Evolutionary conservation across 257 asterid species (phyloP).

Genomic region (Lycium ferocissimum): DNA sequence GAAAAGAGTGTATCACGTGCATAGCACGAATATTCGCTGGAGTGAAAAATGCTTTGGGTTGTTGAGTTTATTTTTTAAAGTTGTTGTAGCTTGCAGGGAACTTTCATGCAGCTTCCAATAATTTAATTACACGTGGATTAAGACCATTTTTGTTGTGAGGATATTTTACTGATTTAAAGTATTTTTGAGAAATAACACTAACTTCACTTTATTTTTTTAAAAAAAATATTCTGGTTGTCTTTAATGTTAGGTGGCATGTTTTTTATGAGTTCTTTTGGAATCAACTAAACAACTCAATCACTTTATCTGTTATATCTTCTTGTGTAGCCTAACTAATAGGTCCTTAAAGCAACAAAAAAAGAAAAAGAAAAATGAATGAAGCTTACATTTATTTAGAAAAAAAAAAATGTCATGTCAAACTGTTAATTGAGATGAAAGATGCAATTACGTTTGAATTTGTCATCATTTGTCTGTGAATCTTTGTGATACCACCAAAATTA

Average conservation of each 20-base stretch:
- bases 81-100: neutral
- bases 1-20: neutral
- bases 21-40: conserved; percentile 6
- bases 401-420: too few relatives aligned
- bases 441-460: neutral
- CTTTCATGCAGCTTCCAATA: neutral
- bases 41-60: conserved; percentile 15
- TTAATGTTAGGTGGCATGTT: neutral
- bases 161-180: neutral
- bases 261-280: conserved; percentile 1
- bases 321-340: neutral
- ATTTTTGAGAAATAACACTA: neutral
- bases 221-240: neutral
- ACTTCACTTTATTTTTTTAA: neutral
- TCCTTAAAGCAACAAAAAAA: too few relatives aligned
- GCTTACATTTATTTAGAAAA: too few relatives aligned
- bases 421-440: too few relatives aligned
- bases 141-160: neutral
- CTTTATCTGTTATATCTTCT: neutral
- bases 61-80: neutral
- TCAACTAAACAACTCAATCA: neutral
- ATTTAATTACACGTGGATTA: neutral
- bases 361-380: neutral
- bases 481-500: neutral
- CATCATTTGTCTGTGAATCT: neutral